Evolutionary conservation across 257 asterid species (phyloP), one percentile per base, ranked within the genome.

Genomic region (Ilex asprella): DNA sequence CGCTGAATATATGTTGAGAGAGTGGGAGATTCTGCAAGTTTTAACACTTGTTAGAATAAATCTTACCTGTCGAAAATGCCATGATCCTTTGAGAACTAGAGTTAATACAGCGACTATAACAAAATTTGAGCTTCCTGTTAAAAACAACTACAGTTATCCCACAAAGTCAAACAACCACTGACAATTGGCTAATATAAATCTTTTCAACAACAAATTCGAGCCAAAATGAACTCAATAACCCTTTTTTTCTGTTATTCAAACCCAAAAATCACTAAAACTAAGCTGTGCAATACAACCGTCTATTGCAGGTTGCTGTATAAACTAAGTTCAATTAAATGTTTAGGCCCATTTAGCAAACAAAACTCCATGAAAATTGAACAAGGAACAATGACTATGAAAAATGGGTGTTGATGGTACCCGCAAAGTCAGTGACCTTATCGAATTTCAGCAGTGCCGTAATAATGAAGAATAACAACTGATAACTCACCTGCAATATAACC

Each of bases 341-440:
- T 8, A 35, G 8, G 41, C 5, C 27, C 41, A 35, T 35, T 35
- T 35, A 35, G 41, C 41, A 35, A 35, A 35, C 41, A 35, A 3
- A 35, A 35, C 41, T 35, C 5, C 8, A 35, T 3, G 41, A 35
- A 35, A 35, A 35, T 8, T 35, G 41, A 44, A 69, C n/a, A 55
- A 1, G 60, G 60, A 61, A 16, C 58, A 31, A 14, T 35, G 31
- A 35, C 2, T 35, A 35, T 8, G 8, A 35, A 35, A 35, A 53
- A 15, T 14, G n/a, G 52, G n/a, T 46, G 52, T 21, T 14, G 60
- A 61, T 60, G 39, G 12, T 64, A 89, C 99, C 97, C 2, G 99
- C 97, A 72, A 93, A 93, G 77, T 93, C 99, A 12, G 99, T 93
- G 70, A 93, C 87, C 77, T 93, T 93, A 77, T 93, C 99, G 67